Evolutionary conservation across 345 rosid genomes (phyloP), one percentile per base, ranked within the genome.

Genomic region (Carallia brachiata): DNA sequence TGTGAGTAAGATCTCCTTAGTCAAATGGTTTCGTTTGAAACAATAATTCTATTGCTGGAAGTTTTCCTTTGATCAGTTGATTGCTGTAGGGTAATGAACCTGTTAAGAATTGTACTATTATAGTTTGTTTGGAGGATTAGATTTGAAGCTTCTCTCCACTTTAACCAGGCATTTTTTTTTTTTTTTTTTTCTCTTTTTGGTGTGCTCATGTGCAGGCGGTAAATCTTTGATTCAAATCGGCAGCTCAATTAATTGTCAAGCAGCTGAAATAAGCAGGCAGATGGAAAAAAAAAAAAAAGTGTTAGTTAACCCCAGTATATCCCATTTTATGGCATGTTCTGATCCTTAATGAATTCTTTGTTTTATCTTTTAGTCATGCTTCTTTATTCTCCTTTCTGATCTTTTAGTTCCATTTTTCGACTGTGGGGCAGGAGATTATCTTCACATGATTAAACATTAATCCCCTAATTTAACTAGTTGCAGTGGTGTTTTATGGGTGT

Each of bases 1-100:
- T 87, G 79, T 36, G 73, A 78, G 65, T 75, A 81, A 55, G 96
- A 91, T 72, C 85, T 94, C 62, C 84, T 91, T 65, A 76, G 78
- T 76, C 85, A 87, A 68, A 83, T 94, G 90, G 89, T 90, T 70
- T 88, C 93, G 65, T 91, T 73, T 77, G 87, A 84, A 83, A 77
- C 27, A 93, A 97, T 94, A 59, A 39, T 39, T 39, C 44, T 39
- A 10, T 7, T 7, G 44, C 10, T 7, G 44, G 44, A 39, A 39
- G 44, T 39, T 39, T 39, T 7, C 44, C 44, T 39, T 39, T 39
- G 44, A 7, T 54, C 19, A 54, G 48, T 65, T 31, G 8, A 10
- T 40, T 39, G 8, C 23, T 7, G 48, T 47, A 19, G 47, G 36
- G 36, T 58, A 27, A 52, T 37, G 44, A 7, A 8, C 44, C 10